A percentile compares a stretch with the other conserved stretches of the same genome.
Evolutionary conservation across 257 asterid genomes (phyloP).

Genomic region (Nicotiana noctiflora): DNA sequence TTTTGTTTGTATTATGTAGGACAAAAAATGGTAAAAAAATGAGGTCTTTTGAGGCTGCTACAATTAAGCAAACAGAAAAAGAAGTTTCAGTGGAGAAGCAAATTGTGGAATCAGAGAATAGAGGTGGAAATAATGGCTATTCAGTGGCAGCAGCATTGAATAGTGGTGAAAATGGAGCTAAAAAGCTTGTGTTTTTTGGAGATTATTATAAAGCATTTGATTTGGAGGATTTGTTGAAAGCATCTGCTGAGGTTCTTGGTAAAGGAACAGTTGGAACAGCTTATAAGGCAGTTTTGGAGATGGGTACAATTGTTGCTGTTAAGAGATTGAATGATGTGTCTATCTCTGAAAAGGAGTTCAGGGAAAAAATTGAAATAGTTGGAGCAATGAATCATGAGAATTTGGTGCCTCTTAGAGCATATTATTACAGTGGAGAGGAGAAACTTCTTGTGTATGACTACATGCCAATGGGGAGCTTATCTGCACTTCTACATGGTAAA

Average conservation of each 20-base stretch:
- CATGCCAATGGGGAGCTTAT: constrained; percentile 87
- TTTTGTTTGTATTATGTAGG: constrained; percentile 48
- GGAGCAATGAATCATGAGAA: constrained; percentile 74
- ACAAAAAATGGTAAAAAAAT: constrained; percentile 39
- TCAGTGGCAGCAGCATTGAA: constrained; percentile 32
- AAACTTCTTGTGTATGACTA: constrained; percentile 86
- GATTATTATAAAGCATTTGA: constrained; percentile 24
- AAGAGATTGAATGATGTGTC: constrained; percentile 82
- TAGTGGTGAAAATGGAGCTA: constrained; percentile 19
- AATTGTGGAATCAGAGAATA: constrained; percentile 23
- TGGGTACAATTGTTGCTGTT: constrained; percentile 74
- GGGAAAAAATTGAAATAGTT: constrained; percentile 60
- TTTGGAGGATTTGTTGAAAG: constrained; percentile 38
- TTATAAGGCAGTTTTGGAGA: constrained; percentile 83
- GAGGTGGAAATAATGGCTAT: constrained; percentile 27
- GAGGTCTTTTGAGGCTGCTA: constrained; percentile 40
- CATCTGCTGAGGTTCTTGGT: constrained; percentile 43
- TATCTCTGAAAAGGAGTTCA: constrained; percentile 49
- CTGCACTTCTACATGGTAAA: constrained; percentile 79
- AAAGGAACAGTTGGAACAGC: constrained; percentile 50
- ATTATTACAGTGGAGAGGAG: constrained; percentile 76
- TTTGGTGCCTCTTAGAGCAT: constrained; percentile 80
- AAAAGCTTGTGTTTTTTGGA: constrained; percentile 27
- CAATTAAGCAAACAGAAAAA: constrained; percentile 44
- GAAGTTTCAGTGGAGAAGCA: constrained; percentile 19